Conservation (phyloP, 2,329 filamentous ascomycete species). For the Fusarium ambrosium region DNA sequence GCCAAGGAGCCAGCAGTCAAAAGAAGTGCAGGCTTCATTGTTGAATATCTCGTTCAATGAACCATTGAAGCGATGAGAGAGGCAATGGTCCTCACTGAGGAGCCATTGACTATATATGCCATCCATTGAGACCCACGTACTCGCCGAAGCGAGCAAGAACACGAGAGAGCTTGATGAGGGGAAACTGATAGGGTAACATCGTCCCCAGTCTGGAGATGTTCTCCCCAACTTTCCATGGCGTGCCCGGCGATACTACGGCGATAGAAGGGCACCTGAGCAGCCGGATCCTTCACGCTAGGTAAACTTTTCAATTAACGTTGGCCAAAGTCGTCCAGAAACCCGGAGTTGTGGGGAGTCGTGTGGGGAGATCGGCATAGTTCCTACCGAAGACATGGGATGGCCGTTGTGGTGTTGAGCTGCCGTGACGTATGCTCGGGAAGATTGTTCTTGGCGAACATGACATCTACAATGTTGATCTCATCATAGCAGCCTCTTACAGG, state of each 20-base stretch:
- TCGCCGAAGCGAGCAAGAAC: constrained; percentile 31
- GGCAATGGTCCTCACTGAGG: not conserved
- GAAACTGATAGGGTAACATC: constrained; percentile 26
- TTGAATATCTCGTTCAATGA: not conserved
- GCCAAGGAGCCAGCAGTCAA: constrained; percentile 32
- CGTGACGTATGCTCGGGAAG: constrained; percentile 31
- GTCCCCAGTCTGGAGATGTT: constrained; percentile 17
- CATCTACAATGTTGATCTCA: not conserved
- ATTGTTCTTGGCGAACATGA: constrained; percentile 27
- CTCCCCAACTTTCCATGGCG: not conserved
- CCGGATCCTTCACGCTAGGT: constrained; percentile 2
- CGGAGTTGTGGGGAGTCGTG: constrained; percentile 40
- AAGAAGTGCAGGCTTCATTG: constrained; percentile 36
- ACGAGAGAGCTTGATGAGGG: constrained; percentile 14
- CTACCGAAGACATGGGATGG: constrained; percentile 19
- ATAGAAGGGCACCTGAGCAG: constrained; percentile 12
- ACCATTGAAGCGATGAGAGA: not conserved
- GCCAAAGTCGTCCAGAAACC: constrained; percentile 29
- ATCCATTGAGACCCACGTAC: not conserved
- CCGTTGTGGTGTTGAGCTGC: constrained; percentile 25
- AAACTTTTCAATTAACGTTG: constrained; percentile 19
- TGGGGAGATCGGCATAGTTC: constrained; percentile 37
- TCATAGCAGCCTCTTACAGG: not conserved
- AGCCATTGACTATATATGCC: constrained; percentile 31
- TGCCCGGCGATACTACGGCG: constrained; percentile 38